Percentiles rank a stretch among this genome's conserved stretches.
phyloP scores from a whole-genome alignment of 768 basidiomycete species.

The Exidia glandulosa region DNA sequence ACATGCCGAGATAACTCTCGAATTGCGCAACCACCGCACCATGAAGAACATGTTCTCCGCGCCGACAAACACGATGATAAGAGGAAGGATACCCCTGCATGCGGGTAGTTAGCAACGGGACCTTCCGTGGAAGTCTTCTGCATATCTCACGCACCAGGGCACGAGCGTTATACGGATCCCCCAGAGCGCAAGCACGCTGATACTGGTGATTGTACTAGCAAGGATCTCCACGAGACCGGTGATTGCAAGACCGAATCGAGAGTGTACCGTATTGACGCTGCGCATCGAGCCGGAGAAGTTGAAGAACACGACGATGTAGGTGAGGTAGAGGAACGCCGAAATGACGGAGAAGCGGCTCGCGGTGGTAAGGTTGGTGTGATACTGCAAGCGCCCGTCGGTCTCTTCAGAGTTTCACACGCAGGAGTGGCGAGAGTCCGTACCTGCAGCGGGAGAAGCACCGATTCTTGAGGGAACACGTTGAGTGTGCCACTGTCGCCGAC shows the following conservation, averaged over 20 bases:
- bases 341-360: constrained; percentile 37
- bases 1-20: not conserved
- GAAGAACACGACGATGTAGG: constrained; percentile 63
- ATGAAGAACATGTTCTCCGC: constrained; percentile 97
- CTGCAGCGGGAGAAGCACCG: constrained; percentile 35
- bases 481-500: constrained; percentile 25
- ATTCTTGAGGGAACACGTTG: constrained; percentile 30
- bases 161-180: constrained; percentile 86
- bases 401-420: constrained; percentile 3
- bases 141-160: constrained; percentile 51
- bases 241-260: constrained; percentile 80
- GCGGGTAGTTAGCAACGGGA: not conserved
- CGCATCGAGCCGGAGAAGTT: constrained; percentile 71
- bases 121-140: not conserved
- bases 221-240: constrained; percentile 87
- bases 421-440: constrained; percentile 14
- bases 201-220: constrained; percentile 86
- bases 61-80: constrained; percentile 90
- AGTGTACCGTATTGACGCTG: constrained; percentile 77
- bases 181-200: constrained; percentile 84
- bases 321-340: constrained; percentile 60
- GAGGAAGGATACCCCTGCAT: constrained; percentile 73
- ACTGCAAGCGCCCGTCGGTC: constrained; percentile 6
- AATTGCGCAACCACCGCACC: constrained; percentile 30
- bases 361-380: constrained; percentile 9